Evolutionary conservation across 176 grass and related monocot species (phyloP).

Genomic region (Musa itinerans): DNA sequence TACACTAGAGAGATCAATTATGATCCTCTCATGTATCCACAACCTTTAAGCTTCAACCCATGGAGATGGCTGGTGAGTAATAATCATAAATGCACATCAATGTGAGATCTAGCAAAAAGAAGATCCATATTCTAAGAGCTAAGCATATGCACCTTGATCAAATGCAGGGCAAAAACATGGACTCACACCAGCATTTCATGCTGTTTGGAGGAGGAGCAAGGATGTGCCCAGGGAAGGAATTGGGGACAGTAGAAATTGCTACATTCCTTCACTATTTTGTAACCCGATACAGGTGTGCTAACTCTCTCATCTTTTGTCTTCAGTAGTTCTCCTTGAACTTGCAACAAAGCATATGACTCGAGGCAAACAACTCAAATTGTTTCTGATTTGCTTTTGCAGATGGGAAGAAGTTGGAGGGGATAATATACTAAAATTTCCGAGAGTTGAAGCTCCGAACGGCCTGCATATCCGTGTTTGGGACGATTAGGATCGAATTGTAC

Average conservation of each 20-base stretch:
- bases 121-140: not conserved
- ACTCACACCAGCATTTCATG: constrained; percentile 11
- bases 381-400: not conserved
- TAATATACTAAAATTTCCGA: constrained; percentile 11
- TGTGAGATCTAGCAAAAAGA: not conserved
- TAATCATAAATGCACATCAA: not conserved
- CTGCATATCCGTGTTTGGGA: constrained; percentile 12
- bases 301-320: too few species aligned
- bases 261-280: constrained; percentile 18
- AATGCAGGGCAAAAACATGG: not conserved
- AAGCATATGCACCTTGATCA: not conserved
- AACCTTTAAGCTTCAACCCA: constrained; percentile 18
- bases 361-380: not conserved
- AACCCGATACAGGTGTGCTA: constrained; percentile 15
- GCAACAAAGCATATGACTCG: not conserved
- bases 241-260: constrained; percentile 2
- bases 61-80: constrained; percentile 26
- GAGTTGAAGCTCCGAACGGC: constrained; percentile 20
- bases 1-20: constrained; percentile 15
- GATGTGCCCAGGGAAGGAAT: constrained; percentile 18
- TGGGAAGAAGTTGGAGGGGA: constrained; percentile 25
- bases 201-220: constrained; percentile 23
- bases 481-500: not conserved
- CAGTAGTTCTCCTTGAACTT: not conserved
- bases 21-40: constrained; percentile 13